These are phyloP conservation scores for Podospora appendiculata DNA, from an alignment of 495 filamentous ascomycete species.

Conservation along the genomic window DNA sequence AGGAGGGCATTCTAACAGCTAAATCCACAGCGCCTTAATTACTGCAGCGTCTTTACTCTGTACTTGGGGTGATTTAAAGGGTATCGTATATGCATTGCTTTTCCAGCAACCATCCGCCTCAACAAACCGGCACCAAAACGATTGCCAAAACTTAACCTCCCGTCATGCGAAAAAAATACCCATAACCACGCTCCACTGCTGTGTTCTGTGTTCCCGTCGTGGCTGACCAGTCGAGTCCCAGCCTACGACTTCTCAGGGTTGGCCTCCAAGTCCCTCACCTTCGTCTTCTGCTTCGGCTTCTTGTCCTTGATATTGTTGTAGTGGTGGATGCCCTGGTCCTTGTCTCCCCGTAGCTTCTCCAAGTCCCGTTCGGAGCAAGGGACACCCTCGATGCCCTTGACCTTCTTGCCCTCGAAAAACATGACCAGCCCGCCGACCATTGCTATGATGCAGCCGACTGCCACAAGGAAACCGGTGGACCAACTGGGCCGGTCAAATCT, in stretches of 20 bases:
- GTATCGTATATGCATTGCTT: no score
- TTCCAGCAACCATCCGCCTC: no score
- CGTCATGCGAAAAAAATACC: no score
- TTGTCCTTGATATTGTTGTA: slow-evolving; percentile 49
- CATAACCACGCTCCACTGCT: no score
- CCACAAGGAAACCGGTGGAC: slow-evolving; percentile 68
- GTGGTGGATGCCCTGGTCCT: slow-evolving; percentile 41
- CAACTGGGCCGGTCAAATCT: slow-evolving; percentile 62
- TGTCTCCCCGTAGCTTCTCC: slow-evolving; percentile 36
- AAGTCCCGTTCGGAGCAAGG: slow-evolving; percentile 36
- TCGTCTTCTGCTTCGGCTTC: slow-evolving; percentile 33
- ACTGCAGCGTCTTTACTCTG: no score
- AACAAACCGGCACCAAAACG: no score
- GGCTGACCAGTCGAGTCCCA: no score
- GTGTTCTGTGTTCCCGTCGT: no score
- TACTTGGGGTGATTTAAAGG: no score
- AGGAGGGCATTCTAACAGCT: no score
- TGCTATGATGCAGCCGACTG: slow-evolving; percentile 58
- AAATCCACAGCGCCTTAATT: no score
- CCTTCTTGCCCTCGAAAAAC: slow-evolving; percentile 54
- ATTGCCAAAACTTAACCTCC: no score
- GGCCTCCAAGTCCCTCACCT: slow-evolving; percentile 1
- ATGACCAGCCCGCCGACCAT: slow-evolving; percentile 61
- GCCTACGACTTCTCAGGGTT: neutral
- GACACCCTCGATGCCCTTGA: slow-evolving; percentile 62